Evolutionary conservation across 176 grass and related monocot species (phyloP).

Genomic region (Metroxylon sagu): DNA sequence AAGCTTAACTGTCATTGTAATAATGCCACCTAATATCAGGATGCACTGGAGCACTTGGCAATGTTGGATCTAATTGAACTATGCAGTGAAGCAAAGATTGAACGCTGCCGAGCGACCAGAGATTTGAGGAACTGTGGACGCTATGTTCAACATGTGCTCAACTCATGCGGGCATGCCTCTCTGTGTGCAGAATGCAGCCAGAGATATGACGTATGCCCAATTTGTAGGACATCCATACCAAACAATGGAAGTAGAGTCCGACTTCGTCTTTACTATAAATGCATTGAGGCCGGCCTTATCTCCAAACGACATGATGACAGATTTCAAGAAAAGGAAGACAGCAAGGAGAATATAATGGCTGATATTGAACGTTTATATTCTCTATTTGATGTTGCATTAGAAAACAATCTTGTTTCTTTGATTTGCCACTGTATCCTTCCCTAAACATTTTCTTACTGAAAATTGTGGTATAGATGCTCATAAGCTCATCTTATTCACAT

Average conservation of each 20-base stretch:
- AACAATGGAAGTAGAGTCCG: conserved; percentile 41
- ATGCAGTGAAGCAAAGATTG: conserved; percentile 81
- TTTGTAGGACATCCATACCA: conserved; percentile 63
- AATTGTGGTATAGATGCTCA: not conserved
- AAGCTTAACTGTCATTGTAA: conserved; percentile 11
- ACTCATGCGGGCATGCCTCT: conserved; percentile 79
- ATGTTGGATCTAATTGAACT: conserved; percentile 80
- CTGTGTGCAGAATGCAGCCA: conserved; percentile 90
- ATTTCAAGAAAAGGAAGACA: conserved; percentile 74
- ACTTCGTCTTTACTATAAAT: conserved; percentile 72
- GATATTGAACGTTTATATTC: conserved; percentile 72
- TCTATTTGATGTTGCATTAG: conserved; percentile 82
- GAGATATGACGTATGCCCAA: conserved; percentile 78
- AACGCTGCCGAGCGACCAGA: conserved; percentile 77
- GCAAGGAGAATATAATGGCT: conserved; percentile 37
- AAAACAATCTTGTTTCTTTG: conserved; percentile 82
- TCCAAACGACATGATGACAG: conserved; percentile 81
- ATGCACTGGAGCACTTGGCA: conserved; percentile 85
- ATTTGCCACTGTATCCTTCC: conserved; percentile 94
- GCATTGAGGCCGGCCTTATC: conserved; percentile 70
- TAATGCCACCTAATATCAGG: conserved; percentile 38
- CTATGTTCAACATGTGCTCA: conserved; percentile 71
- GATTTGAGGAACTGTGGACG: conserved; percentile 88
- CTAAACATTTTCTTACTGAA: conserved; percentile 3
- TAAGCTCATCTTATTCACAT: not conserved